Percentiles rank a stretch among this genome's conserved stretches.
Conservation (phyloP, 306 rosid species). For the Clitoria ternatea region DNA sequence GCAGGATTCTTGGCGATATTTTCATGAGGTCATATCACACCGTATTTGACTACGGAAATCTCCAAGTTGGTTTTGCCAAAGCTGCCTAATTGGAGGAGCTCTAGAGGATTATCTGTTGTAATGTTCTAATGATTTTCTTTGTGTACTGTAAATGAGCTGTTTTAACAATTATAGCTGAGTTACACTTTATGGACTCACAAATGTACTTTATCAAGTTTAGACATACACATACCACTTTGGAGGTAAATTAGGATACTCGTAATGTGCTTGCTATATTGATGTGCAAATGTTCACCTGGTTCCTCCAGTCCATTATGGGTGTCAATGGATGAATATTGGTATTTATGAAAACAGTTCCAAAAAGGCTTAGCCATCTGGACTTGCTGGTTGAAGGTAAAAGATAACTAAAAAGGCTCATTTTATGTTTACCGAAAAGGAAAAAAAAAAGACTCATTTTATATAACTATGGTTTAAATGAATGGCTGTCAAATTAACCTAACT, state of each 20-base stretch:
- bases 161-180: background rate
- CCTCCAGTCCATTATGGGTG: background rate
- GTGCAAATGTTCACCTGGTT: background rate
- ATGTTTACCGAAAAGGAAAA: too few relatives aligned
- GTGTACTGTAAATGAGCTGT: constrained; percentile 21
- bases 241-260: background rate
- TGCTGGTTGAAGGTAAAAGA: too few relatives aligned
- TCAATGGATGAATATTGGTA: too few relatives aligned
- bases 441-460: too few relatives aligned
- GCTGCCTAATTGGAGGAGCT: constrained; percentile 37
- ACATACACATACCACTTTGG: background rate
- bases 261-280: background rate
- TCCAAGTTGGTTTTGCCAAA: constrained; percentile 65
- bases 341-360: too few relatives aligned
- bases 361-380: too few relatives aligned
- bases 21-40: constrained; percentile 87
- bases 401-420: too few relatives aligned
- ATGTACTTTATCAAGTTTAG: background rate
- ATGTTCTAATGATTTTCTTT: background rate
- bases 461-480: background rate
- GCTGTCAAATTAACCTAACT: background rate
- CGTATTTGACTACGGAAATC: constrained; percentile 67
- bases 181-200: background rate
- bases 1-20: constrained; percentile 93
- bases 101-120: background rate